A percentile compares a stretch with the other conserved stretches of the same genome.
Evolutionary conservation across 208 protist species (phyloP).

Genomic region (Leishmania tarentolae): DNA sequence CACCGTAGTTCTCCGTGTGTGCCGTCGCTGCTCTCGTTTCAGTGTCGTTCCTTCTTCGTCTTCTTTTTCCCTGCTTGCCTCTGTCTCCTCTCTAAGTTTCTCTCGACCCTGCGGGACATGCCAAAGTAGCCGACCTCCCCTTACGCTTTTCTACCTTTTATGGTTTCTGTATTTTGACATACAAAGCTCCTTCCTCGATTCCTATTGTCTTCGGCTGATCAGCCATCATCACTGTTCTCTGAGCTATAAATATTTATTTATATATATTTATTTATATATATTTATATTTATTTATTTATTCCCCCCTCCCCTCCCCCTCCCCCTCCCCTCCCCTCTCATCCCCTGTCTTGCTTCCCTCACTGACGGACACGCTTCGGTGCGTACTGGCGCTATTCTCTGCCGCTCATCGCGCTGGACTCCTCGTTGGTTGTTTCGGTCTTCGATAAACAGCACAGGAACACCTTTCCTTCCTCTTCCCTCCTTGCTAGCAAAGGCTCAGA

Average conservation of each 20-base stretch:
- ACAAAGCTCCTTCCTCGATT: background rate
- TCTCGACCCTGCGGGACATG: background rate
- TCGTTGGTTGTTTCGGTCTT: background rate
- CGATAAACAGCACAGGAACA: background rate
- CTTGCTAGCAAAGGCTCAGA: background rate
- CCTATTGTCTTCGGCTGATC: background rate
- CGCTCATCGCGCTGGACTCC: background rate
- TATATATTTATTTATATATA: no score
- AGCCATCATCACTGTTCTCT: background rate
- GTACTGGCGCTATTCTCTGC: background rate
- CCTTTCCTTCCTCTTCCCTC: background rate
- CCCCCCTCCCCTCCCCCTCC: no score
- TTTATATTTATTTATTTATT: no score
- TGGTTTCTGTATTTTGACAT: background rate
- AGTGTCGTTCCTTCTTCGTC: background rate
- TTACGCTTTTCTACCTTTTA: background rate
- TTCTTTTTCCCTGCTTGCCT: background rate
- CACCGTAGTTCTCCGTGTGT: background rate
- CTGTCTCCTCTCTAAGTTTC: background rate
- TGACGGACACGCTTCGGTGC: background rate
- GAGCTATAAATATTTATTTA: no score
- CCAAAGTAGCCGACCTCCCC: background rate
- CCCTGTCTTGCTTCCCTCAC: background rate
- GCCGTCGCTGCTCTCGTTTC: background rate
- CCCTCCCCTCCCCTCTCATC: background rate